Evolutionary conservation across 2,329 filamentous ascomycete species (phyloP).

Genomic region (Diaporthe batatas): DNA sequence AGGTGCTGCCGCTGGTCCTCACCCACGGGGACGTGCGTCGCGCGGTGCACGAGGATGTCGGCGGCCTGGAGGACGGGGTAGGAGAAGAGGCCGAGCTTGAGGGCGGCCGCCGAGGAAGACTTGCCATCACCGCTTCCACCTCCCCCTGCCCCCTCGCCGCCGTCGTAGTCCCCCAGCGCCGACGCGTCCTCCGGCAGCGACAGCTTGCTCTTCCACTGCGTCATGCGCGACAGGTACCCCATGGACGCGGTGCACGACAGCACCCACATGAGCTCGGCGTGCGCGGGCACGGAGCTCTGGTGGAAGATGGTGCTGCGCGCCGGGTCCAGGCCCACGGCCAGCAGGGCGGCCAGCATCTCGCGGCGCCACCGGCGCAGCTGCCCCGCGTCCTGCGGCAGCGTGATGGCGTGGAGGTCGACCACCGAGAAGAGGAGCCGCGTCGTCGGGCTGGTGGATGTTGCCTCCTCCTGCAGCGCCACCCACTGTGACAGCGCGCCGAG

Average conservation of each 20-base stretch:
- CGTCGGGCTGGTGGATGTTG: constrained; percentile 59
- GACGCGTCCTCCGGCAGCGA: constrained; percentile 70
- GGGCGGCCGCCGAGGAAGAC: constrained; percentile 60
- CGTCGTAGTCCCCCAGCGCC: constrained; percentile 60
- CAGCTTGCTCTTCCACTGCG: constrained; percentile 97
- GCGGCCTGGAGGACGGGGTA: constrained; percentile 97
- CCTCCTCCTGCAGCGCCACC: constrained; percentile 81
- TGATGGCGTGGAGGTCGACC: constrained; percentile 95
- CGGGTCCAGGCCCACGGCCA: constrained; percentile 88
- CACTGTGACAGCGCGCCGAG: constrained; percentile 90
- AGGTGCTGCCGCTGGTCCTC: constrained; percentile 95
- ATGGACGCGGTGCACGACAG: constrained; percentile 91
- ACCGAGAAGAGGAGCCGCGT: constrained; percentile 83
- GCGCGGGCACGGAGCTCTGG: constrained; percentile 82
- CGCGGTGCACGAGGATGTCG: constrained; percentile 84
- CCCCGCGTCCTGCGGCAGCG: constrained; percentile 75
- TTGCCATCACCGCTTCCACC: background rate
- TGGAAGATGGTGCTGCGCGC: constrained; percentile 84
- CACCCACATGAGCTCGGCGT: constrained; percentile 97
- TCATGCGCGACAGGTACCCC: constrained; percentile 98
- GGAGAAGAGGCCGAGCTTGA: constrained; percentile 92
- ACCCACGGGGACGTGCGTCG: constrained; percentile 96
- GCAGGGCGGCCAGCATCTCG: constrained; percentile 82
- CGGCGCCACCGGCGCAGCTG: constrained; percentile 74
- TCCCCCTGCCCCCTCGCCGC: background rate